Conservation (phyloP, 2,329 filamentous ascomycete genomes). For the Simplicillium sp. region DNA sequence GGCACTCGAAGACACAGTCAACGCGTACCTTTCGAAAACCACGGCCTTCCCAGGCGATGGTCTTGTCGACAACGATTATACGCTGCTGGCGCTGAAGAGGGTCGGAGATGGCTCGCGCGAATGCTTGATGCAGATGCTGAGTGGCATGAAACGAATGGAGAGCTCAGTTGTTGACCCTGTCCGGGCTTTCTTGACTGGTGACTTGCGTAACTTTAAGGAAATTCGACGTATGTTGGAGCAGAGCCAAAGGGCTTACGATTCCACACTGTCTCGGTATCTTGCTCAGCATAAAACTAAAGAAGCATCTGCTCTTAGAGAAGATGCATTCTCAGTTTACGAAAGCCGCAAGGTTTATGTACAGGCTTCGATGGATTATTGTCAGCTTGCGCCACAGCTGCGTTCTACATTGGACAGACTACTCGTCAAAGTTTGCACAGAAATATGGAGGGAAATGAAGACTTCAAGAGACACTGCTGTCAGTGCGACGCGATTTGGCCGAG, state of each 20-base stretch:
- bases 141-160: slow-evolving; percentile 70
- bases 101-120: slow-evolving; percentile 80
- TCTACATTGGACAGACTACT: slow-evolving; percentile 77
- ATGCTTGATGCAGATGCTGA: slow-evolving; percentile 72
- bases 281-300: slow-evolving; percentile 89
- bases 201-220: slow-evolving; percentile 82
- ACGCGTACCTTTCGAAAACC: slow-evolving; percentile 64
- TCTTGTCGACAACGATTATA: slow-evolving; percentile 91
- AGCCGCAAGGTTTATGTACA: slow-evolving; percentile 84
- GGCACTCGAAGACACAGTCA: slow-evolving; percentile 70
- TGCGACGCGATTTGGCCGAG: slow-evolving; percentile 59
- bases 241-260: slow-evolving; percentile 77
- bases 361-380: slow-evolving; percentile 87
- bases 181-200: slow-evolving; percentile 63
- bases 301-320: slow-evolving; percentile 79
- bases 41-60: slow-evolving; percentile 74
- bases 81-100: slow-evolving; percentile 73
- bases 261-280: slow-evolving; percentile 70
- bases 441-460: slow-evolving; percentile 78
- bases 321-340: slow-evolving; percentile 93
- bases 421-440: slow-evolving; percentile 73
- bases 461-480: slow-evolving; percentile 56
- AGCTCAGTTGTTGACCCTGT: slow-evolving; percentile 72
- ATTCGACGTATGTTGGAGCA: slow-evolving; percentile 65
- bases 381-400: slow-evolving; percentile 77